Evolutionary conservation across 768 basidiomycete genomes (phyloP).

Genomic region (Podaxis pistillaris): DNA sequence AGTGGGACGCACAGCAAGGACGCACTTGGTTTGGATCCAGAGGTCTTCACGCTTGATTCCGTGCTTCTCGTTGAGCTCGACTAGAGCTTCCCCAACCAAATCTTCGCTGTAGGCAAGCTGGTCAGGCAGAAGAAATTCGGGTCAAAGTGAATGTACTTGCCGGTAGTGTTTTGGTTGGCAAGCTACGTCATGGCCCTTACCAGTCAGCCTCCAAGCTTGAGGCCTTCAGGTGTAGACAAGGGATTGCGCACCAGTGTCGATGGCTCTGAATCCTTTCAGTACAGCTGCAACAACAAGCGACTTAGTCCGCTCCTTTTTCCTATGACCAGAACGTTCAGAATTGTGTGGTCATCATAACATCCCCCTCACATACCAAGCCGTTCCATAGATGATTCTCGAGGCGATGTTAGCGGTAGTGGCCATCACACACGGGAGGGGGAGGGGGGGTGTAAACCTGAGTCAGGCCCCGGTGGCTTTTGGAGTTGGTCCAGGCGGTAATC

Average conservation of each 20-base stretch:
- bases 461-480: neutral
- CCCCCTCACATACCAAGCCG: slow-evolving; percentile 46
- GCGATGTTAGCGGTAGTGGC: slow-evolving; percentile 20
- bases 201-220: neutral
- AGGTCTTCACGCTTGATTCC: slow-evolving; percentile 66
- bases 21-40: slow-evolving; percentile 79
- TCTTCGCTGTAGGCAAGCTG: slow-evolving; percentile 53
- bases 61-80: slow-evolving; percentile 52
- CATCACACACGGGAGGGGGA: neutral
- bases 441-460: neutral
- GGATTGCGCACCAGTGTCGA: slow-evolving; percentile 69
- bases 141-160: slow-evolving; percentile 28
- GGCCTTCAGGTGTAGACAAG: neutral
- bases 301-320: slow-evolving; percentile 77
- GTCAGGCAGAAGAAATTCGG: neutral
- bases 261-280: slow-evolving; percentile 72
- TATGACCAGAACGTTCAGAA: slow-evolving; percentile 25
- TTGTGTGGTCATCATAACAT: neutral
- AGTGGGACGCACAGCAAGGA: neutral
- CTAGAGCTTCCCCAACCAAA: slow-evolving; percentile 74
- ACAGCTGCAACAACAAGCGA: slow-evolving; percentile 70
- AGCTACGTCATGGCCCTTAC: slow-evolving; percentile 27
- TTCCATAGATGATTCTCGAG: slow-evolving; percentile 56
- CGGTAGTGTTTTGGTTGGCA: slow-evolving; percentile 75
- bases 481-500: neutral